Evolutionary conservation across 1,284 basidiomycete species (phyloP), one percentile per base, ranked within the genome.

Genomic region (Clitocybe nebularis): DNA sequence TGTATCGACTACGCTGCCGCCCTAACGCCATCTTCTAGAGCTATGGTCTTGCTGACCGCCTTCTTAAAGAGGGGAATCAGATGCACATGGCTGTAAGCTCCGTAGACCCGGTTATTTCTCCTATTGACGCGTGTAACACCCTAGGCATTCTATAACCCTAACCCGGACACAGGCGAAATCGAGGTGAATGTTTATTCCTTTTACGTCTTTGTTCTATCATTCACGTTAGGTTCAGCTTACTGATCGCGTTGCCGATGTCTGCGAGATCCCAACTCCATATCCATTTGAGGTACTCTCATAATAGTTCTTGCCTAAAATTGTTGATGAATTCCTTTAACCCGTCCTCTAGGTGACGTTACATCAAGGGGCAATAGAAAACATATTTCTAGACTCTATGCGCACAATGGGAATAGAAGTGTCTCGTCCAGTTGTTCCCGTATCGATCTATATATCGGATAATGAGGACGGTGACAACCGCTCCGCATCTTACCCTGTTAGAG

Each of bases 121-220:
- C 34, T 34, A 41, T 14, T 14, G 17, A 13, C 28, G 19, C n/a
- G 10, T 19, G 7, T 16, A 39, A 9, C 7, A 21, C 11, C 19
- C 13, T 14, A 88, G 81, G 79, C 84, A 5, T 87, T 86, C 55
- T 88, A 88, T 56, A 82, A 85, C 47, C 83, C 86, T 6, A 64
- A 68, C 16, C 57, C 68, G 5, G 57, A 70, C 28, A 53, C 48
- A 17, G 79, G 82, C 13, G 79, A 74, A 1, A 85, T 88, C 24
- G 70, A 80, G 67, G 78, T 79, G 44, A 26, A 65, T 41, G 11
- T 8, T 16, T 33, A 25, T 41, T 29, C 5, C 16, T 19, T 8
- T 10, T 10, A 17, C 35, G n/a, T 10, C 11, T 21, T 16, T 16
- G 4, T 5, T 26, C n/a, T 13, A n/a, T 42, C 23, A n/a, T 11